Base-by-base conservation (phyloP, 306 rosid genomes). In the Lagenaria siceraria region DNA sequence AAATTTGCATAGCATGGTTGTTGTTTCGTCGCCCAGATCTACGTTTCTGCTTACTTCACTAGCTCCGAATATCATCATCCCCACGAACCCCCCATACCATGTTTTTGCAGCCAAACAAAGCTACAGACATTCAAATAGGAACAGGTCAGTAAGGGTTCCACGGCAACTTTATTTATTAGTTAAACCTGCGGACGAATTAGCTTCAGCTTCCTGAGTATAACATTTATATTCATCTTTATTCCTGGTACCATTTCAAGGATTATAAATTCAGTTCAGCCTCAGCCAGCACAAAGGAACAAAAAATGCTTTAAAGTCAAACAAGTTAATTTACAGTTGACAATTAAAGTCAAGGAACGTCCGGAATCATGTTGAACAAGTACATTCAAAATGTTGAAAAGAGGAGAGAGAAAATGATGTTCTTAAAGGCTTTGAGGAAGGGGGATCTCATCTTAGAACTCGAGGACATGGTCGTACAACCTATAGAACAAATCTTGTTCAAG, bases 1-100 rank as follows among this genome's bases (percentile, higher is more conserved):
- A 58, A 95, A 95, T 84, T 95, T 95, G 89, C 98, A 92, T 81
- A 95, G 38, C 99, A 95, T 95, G 75, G 96, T 88, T 0, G 99
- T 95, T 10, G 98, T 95, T 81, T 95, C 99, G 68, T 95, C 99
- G 51, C 99, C 99, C 83, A 95, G 82, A 85, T 95, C 99, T 74
- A 95, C 87, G 19, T 95, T 92, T 88, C 99, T 88, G 82, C 99
- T 95, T 76, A 95, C 99, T 85, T 95, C 98, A 82, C 99, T 95
- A 55, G 99, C 97, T 82, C 99, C 99, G 74, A 95, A 95, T 79
- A 95, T 88, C 99, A 95, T 88, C 97, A 95, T 43, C 78, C 98
- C 97, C 83, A 95, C 81, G 84, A 95, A 95, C 68, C 98, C 99
- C 61, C 99, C 99, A 31, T 90, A 93, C 99, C 98, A 95, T 5